These are phyloP conservation scores for Phytophthora pini DNA, from an alignment of 352 stramenopile genomes.

Conservation along the genomic window DNA sequence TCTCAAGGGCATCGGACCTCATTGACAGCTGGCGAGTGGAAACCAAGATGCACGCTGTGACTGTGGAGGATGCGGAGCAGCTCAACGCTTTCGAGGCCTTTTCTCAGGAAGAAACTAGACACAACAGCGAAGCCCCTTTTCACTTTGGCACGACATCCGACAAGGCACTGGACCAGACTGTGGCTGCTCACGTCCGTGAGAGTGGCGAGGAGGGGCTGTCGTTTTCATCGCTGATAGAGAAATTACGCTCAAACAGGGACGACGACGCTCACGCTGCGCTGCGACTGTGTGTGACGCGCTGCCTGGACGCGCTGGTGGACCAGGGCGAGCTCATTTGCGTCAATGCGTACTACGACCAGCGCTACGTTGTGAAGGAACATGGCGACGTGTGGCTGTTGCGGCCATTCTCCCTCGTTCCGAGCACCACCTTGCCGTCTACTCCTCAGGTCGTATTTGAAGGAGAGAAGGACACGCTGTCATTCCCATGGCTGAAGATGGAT, in stretches of 20 bases:
- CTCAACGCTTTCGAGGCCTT: conserved; percentile 60
- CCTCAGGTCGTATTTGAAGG: conserved; percentile 69
- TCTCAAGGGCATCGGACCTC: conserved; percentile 62
- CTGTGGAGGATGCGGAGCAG: conserved; percentile 42
- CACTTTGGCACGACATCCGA: conserved; percentile 32
- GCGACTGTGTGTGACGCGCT: conserved; percentile 29
- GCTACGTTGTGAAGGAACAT: conserved; percentile 70
- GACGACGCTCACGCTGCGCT: conserved; percentile 15
- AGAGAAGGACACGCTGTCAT: conserved; percentile 81
- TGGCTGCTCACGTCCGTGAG: conserved; percentile 43
- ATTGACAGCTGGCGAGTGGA: conserved; percentile 81
- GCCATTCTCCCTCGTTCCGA: conserved; percentile 62
- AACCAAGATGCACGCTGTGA: conserved; percentile 63
- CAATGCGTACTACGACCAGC: conserved; percentile 76
- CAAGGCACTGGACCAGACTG: conserved; percentile 24
- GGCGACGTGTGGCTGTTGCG: conserved; percentile 74
- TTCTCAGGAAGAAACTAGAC: conserved; percentile 37
- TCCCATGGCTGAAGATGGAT: conserved; percentile 87
- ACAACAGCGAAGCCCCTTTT: conserved; percentile 24
- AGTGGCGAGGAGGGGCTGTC: conserved; percentile 56
- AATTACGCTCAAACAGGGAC: conserved; percentile 13
- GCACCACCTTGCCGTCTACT: conserved; percentile 17
- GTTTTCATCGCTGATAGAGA: conserved; percentile 35
- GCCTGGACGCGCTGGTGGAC: conserved; percentile 61
- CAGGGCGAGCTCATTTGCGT: conserved; percentile 61